Evolutionary conservation across 2,329 filamentous ascomycete species (phyloP), one percentile per base, ranked within the genome.

Genomic region (Exophiala sp.): DNA sequence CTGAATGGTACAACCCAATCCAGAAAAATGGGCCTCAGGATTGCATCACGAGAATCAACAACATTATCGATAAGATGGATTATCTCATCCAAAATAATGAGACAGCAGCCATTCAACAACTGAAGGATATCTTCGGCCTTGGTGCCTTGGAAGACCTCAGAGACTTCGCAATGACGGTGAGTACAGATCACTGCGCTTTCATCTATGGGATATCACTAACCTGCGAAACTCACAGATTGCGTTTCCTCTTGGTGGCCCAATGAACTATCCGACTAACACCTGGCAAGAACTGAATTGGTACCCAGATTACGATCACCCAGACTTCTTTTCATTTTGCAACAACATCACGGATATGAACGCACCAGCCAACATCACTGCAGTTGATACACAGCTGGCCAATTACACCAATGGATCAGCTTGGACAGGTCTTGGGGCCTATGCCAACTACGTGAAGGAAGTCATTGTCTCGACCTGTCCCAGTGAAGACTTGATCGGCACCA

Each of bases 221-320:
- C n/a, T n/a, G n/a, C 11, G 13, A 13, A 29, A 40, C 18, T 2
- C 7, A 64, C 2, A 60, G 0, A 76, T 77, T 50, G 72, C 70
- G 1, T 71, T 70, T 32, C 73, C 74, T 2, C 55, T 73, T 10
- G 70, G 70, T n/a, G 70, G 68, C 0, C 70, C 70, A n/a, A 68
- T 75, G 48, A 68, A 69, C 52, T 78, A 78, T 56, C 70, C 71
- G 0, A 74, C 70, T 0, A 66, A 65, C 19, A 78, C 75, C 3
- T 78, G 76, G 75, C 75, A 78, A 63, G 76, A 78, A 57, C 62
- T 79, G 8, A 75, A 72, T 49, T 79, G 75, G 75, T 60, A 65
- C 27, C 62, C 65, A 6, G 64, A 53, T 0, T 69, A 71, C 48
- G 68, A 67, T 34, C 65, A 65, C 1, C 60, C 69, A 3, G 73